Conservation (phyloP, 805 yeast species). For the Cyberlindnera amylophila region DNA sequence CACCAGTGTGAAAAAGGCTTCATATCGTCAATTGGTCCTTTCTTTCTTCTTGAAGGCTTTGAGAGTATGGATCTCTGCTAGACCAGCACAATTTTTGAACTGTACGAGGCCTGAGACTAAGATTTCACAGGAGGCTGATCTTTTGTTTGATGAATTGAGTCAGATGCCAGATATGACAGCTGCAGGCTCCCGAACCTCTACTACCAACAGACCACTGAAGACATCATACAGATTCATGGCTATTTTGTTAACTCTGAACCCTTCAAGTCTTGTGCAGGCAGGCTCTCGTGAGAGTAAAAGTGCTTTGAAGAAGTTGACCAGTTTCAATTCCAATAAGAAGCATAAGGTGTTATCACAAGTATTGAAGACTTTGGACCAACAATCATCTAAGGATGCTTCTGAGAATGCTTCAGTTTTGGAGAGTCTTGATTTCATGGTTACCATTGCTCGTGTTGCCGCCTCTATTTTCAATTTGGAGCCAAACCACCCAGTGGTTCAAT, state of each 20-base stretch:
- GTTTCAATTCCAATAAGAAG: conserved; percentile 22
- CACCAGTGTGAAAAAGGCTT: conserved; percentile 36
- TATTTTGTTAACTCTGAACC: conserved; percentile 31
- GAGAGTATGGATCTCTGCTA: conserved; percentile 46
- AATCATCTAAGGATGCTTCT: conserved; percentile 15
- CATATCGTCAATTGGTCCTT: conserved; percentile 43
- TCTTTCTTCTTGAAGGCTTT: conserved; percentile 44
- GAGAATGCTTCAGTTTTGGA: conserved; percentile 25
- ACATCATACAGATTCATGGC: conserved; percentile 33
- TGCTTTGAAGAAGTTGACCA: conserved; percentile 23
- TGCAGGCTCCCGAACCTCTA: conserved; percentile 3
- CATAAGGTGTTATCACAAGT: conserved; percentile 21
- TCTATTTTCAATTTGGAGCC: conserved; percentile 27
- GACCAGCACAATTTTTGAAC: conserved; percentile 42
- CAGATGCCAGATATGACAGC: conserved; percentile 27
- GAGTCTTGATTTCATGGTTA: conserved; percentile 30
- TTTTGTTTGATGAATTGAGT: conserved; percentile 34
- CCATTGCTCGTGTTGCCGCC: conserved; percentile 32
- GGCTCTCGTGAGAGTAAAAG: conserved; percentile 16
- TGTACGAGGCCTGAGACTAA: conserved; percentile 21
- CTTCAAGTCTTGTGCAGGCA: conserved; percentile 29
- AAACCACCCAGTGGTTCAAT: conserved; percentile 28
- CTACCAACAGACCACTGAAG: conserved; percentile 22
- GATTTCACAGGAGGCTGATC: conserved; percentile 29
- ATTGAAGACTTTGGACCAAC: conserved; percentile 19